Base-by-base conservation (phyloP, 805 yeast species). In the Yarrowia keelungensis region DNA sequence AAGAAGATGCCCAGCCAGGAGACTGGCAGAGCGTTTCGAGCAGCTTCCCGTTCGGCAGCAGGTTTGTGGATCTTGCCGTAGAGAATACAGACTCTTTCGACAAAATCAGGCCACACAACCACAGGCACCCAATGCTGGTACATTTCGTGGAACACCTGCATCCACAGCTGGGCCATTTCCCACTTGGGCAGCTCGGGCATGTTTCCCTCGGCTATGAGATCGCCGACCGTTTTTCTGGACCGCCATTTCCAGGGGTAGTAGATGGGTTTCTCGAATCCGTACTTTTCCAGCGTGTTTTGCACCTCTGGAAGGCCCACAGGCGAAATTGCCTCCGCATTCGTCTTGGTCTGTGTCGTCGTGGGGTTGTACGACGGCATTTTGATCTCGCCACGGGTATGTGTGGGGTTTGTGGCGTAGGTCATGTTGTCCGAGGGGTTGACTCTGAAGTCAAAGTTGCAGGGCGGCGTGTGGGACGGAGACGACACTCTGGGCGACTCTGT, bases 111-210 rank as follows among this genome's bases (percentile, higher is more conserved):
- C 77, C 77, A 75, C 54, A 74, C 75, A 16, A 74, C 68, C 35
- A 72, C 69, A 0, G 77, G 77, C 51, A 74, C 62, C 76, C 75
- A 74, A 14, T 69, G 70, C 54, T 75, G 75, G 68, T 72, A 67
- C 39, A 71, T 67, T 45, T 69, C 69, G 58, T 53, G 66, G 53
- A 74, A 75, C 38, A 61, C 66, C 16, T 68, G 66, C 43, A 74
- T 32, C 47, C 75, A 71, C 15, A 32, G 50, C 26, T 68, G 68
- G 16, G 72, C 73, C 10, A 67, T 68, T 10, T 69, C 69, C 54
- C 66, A 69, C 14, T 65, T 51, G 14, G 76, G 76, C 43, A 73
- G 68, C 35, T 54, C 8, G 10, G 70, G 68, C 38, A 38, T 16
- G 22, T 49, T 47, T 1, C 47, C 56, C 39, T 47, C 46, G 15